A percentile compares a stretch with the other conserved stretches of the same genome.
Evolutionary conservation across 805 yeast species (phyloP).

Genomic region (Zygosaccharomyces bisporus): DNA sequence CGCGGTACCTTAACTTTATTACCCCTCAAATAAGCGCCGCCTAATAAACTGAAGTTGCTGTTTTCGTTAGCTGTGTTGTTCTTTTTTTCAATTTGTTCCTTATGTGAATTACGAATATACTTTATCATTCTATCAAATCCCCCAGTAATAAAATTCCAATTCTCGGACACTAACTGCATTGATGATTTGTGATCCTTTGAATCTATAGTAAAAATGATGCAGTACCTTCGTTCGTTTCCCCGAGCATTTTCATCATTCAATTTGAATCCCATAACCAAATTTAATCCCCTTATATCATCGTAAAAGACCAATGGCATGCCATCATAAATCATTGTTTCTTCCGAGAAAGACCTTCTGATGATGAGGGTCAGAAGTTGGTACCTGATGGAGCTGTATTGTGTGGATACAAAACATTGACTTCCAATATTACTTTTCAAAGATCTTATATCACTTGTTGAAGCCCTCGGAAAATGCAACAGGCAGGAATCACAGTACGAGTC

Average conservation of each 20-base stretch:
- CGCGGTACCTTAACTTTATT: slow-evolving; percentile 51
- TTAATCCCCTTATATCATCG: slow-evolving; percentile 57
- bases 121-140: slow-evolving; percentile 42
- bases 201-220: slow-evolving; percentile 55
- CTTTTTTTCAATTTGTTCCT: slow-evolving; percentile 26
- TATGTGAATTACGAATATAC: slow-evolving; percentile 36
- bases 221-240: slow-evolving; percentile 68
- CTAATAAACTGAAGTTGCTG: slow-evolving; percentile 36
- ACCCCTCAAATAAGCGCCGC: slow-evolving; percentile 50
- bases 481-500: slow-evolving; percentile 60
- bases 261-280: slow-evolving; percentile 58
- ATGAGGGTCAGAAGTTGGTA: slow-evolving; percentile 56
- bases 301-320: slow-evolving; percentile 61
- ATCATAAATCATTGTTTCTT: slow-evolving; percentile 59
- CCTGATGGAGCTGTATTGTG: slow-evolving; percentile 57
- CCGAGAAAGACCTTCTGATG: slow-evolving; percentile 60
- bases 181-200: slow-evolving; percentile 40
- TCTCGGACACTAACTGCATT: slow-evolving; percentile 39
- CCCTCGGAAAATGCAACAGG: slow-evolving; percentile 48
- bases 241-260: slow-evolving; percentile 62
- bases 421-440: slow-evolving; percentile 35
- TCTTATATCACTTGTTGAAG: slow-evolving; percentile 20
- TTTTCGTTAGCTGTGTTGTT: slow-evolving; percentile 37
- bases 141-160: slow-evolving; percentile 50
- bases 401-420: slow-evolving; percentile 41